These are phyloP conservation scores for Dactylonectria estremocensis DNA, from an alignment of 2,329 filamentous ascomycete genomes.

Conservation along the genomic window DNA sequence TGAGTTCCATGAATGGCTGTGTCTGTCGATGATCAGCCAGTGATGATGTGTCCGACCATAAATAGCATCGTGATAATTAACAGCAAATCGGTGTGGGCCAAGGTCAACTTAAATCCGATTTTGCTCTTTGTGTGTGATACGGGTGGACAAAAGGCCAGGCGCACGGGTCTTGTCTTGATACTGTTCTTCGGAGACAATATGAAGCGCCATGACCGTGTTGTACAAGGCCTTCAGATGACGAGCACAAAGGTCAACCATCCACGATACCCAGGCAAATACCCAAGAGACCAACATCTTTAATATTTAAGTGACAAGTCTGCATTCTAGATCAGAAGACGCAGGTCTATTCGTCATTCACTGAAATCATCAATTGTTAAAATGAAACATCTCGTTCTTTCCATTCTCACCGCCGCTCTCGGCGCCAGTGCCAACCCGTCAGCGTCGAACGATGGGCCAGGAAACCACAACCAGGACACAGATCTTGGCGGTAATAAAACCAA, in stretches of 20 bases:
- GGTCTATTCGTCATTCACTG: background rate
- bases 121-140: background rate
- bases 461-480: background rate
- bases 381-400: background rate
- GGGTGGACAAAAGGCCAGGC: background rate
- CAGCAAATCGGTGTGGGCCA: background rate
- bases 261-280: background rate
- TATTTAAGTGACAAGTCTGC: background rate
- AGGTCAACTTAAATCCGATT: background rate
- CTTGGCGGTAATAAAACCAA: background rate
- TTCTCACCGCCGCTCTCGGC: background rate
- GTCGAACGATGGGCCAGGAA: background rate
- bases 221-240: background rate
- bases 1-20: conserved; percentile 3
- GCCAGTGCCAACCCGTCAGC: background rate
- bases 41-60: background rate
- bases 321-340: background rate
- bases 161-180: background rate
- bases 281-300: background rate
- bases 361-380: background rate
- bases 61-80: background rate
- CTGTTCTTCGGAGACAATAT: background rate
- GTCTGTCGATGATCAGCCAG: background rate
- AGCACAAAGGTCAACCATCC: background rate
- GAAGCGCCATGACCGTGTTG: background rate